Evolutionary conservation across 2,329 filamentous ascomycete genomes (phyloP).

Genomic region (Penicillium paneum): DNA sequence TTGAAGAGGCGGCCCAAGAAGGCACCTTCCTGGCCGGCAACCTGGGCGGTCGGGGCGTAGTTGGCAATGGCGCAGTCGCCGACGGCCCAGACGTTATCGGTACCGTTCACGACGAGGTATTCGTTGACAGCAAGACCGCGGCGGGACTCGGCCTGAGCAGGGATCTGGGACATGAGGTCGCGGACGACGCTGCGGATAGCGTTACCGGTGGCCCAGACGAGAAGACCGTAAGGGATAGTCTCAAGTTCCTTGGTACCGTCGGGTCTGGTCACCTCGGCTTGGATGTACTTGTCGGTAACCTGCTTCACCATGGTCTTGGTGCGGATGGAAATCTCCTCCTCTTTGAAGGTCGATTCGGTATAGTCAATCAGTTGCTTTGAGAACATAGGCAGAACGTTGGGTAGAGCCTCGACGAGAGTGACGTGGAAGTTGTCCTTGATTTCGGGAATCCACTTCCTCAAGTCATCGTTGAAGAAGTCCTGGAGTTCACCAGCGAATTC

Average conservation of each 20-base stretch:
- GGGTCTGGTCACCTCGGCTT: slow-evolving; percentile 77
- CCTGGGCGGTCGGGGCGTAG: slow-evolving; percentile 96
- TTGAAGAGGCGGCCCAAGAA: slow-evolving; percentile 97
- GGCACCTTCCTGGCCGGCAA: slow-evolving; percentile 89
- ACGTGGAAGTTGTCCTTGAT: slow-evolving; percentile 95
- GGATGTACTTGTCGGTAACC: slow-evolving; percentile 86
- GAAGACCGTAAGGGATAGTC: slow-evolving; percentile 85
- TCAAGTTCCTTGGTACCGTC: slow-evolving; percentile 81
- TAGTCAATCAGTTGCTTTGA: slow-evolving; percentile 99
- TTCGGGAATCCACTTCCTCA: slow-evolving; percentile 96
- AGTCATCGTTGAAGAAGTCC: slow-evolving; percentile 97
- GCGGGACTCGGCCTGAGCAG: slow-evolving; percentile 90
- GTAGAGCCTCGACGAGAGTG: slow-evolving; percentile 93
- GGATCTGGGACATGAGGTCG: slow-evolving; percentile 87
- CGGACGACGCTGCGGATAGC: slow-evolving; percentile 83
- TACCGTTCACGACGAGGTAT: slow-evolving; percentile 95
- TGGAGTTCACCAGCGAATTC: slow-evolving; percentile 98
- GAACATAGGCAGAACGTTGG: slow-evolving; percentile 93
- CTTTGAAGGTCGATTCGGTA: slow-evolving; percentile 97
- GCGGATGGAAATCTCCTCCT: slow-evolving; percentile 95
- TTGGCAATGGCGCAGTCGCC: slow-evolving; percentile 97
- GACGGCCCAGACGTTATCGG: slow-evolving; percentile 96
- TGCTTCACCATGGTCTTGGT: slow-evolving; percentile 99
- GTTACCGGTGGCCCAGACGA: slow-evolving; percentile 98
- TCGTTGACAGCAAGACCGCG: slow-evolving; percentile 96